Base-by-base conservation (phyloP, 2,329 filamentous ascomycete species). In the Fusarium sublunatum region DNA sequence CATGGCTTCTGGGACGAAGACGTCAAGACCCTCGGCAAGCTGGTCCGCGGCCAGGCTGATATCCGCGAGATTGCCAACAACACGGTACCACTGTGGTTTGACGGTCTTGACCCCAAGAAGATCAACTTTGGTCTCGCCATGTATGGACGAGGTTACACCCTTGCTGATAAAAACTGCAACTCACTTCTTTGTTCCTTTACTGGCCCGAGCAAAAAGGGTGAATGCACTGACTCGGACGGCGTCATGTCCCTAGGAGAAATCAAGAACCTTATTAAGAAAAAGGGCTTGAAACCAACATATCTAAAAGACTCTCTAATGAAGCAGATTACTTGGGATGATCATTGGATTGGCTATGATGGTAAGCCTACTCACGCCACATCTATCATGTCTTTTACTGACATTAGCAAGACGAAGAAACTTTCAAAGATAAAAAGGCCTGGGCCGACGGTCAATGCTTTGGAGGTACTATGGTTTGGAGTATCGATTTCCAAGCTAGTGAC, bases 101-200 rank as follows among this genome's bases (percentile, higher is more conserved):
- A 76, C 39, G 71, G 72, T 2, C 45, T 83, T 1, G 53, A 77
- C 46, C 73, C 77, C 0, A 26, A 40, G 2, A 80, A 83, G 58
- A 64, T 83, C 34, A 79, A 79, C 53, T 62, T 83, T 8, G 82
- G 82, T 0, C 45, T 82, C 2, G 79, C 79, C 2, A 77, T 74
- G 45, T 84, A 84, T 54, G 81, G 80, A 0, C 71, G 81, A 13
- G 75, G 78, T 2, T 82, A 78, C 42, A 82, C 77, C 0, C 22
- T 76, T 8, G 36, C 52, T 5, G 63, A 70, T 39, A 51, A 67
- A 0, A 52, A 26, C 19, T 77, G 74, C 53, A 72, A 62, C 25
- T 28, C 41, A 1, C 56, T 69, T 1, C 55, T 51, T 2, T 76
- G 74, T 40, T 46, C 40, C 0, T 74, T 69, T 19, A 39, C n/a